Evolutionary conservation across 768 basidiomycete species (phyloP), one percentile per base, ranked within the genome.

Genomic region (Suillus plorans): DNA sequence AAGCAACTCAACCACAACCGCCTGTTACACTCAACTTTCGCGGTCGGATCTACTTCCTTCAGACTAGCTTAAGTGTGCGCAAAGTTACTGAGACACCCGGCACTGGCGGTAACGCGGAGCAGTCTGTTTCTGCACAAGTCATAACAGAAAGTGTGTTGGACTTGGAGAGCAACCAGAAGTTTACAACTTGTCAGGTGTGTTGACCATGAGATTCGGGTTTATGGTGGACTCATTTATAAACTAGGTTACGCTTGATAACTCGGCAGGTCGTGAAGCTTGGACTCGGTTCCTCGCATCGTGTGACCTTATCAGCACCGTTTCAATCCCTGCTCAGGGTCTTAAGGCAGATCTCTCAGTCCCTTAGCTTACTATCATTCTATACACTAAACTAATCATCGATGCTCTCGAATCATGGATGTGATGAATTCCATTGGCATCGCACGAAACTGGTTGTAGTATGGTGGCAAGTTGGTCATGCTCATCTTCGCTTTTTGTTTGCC

Each of bases 401-500:
- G 41, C 10, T 58, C 25, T 28, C 25, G 28, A 41, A 10, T 39
- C 41, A 31, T 28, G 18, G 25, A 42, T 20, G 6, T 4, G 5
- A 42, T 44, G 28, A 59, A 47, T 65, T 25, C 39, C 9, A 44
- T 28, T 12, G 22, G 34, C 37, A 58, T 58, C 44, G 31, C 25
- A 65, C 28, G 16, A 16, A 64, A 22, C 28, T 34, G n/a, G 42
- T 16, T 25, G 22, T 5, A n/a, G 6, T 55, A 31, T 22, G 16
- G 18, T 41, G 10, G 58, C 42, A 28, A 59, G 28, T 18, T 28
- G 20, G 12, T 59, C 18, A 20, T 28, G 10, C 28, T 59, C 77
- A 82, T 69, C 79, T 83, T 60, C 85, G 81, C 74, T 84, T 87
- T 76, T 89, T 89, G 67, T 78, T 84, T 18, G 86, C 86, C 74